Percentiles rank a stretch among this genome's conserved stretches.
Conservation (phyloP, 257 asterid species). For the Asclepias syriaca region DNA sequence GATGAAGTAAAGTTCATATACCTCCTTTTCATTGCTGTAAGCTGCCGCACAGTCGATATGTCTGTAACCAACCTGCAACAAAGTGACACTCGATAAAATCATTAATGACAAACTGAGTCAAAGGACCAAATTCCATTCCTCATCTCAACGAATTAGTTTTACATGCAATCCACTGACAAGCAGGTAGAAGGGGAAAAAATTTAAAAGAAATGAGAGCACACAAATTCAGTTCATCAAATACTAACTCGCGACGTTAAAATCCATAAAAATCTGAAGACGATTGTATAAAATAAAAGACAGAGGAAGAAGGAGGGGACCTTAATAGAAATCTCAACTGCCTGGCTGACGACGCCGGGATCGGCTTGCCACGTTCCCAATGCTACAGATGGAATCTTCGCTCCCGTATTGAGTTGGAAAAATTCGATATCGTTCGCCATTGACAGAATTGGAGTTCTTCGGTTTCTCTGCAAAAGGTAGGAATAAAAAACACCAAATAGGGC, state of each 20-base stretch:
- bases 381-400: constrained; percentile 56
- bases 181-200: not conserved
- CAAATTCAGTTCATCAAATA: not conserved
- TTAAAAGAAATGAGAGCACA: not conserved
- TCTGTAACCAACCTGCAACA: constrained; percentile 52
- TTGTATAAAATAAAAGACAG: not conserved
- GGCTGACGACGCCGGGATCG: constrained; percentile 43
- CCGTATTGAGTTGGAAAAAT: constrained; percentile 43
- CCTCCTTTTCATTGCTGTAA: constrained; percentile 59
- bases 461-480: not conserved
- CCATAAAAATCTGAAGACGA: not conserved
- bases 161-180: not conserved
- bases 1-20: not conserved
- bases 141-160: not conserved
- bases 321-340: constrained; percentile 48
- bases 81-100: not conserved
- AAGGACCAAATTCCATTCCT: not conserved
- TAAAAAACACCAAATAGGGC: too few species aligned
- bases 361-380: constrained; percentile 73
- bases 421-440: constrained; percentile 37
- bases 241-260: not conserved
- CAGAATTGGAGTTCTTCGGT: not conserved
- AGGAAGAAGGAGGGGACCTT: constrained; percentile 23
- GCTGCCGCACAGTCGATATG: constrained; percentile 57
- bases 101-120: not conserved